Base-by-base conservation (phyloP, 2,329 filamentous ascomycete species). In the Pseudonectria foliicola region DNA sequence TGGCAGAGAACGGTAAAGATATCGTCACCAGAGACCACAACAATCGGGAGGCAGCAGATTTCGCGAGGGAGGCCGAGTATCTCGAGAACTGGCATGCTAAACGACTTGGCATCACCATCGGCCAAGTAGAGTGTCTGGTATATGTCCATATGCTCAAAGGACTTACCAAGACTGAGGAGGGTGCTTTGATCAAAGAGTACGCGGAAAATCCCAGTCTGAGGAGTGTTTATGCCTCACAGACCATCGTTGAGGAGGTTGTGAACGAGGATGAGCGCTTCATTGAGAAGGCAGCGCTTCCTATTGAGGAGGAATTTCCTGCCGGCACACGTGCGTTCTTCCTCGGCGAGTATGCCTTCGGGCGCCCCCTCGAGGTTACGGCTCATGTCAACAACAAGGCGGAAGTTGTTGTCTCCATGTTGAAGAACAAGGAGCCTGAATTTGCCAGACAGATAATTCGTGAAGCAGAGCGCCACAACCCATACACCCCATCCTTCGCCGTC, bases 101-200 rank as follows among this genome's bases (percentile, higher is more conserved):
- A 64, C 80, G 89, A 29, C 73, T 98, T 33, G 93, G 86, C 29
- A 87, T 93, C 56, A 74, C 89, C 33, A 88, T 89, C 43, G 88
- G 90, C 27, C 68, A 80, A 14, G 85, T 96, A 6, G 90, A 98
- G 54, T 85, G 88, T 15, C 70, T 96, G 48, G 78, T 95, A 21
- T 84, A 94, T 44, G 88, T 98, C 25, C 85, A 95, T 48, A 92
- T 95, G 75, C 75, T 98, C 35, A 94, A 86, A 60, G 92, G 93
- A 14, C 70, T 98, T 43, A 73, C 75, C 50, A 95, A 94, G 69
- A 93, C 85, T 1, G 88, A 95, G 41, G 82, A 90, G 25, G 92
- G 92, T 29, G 85, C 90, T 10, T 83, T 88, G 3, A 66, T 95
- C 50, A 98, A 98, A 63, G 87, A 96, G 53, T 98, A 95, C 55